Evolutionary conservation across 768 basidiomycete genomes (phyloP), one percentile per base, ranked within the genome.

Genomic region (Trametes meyenii): DNA sequence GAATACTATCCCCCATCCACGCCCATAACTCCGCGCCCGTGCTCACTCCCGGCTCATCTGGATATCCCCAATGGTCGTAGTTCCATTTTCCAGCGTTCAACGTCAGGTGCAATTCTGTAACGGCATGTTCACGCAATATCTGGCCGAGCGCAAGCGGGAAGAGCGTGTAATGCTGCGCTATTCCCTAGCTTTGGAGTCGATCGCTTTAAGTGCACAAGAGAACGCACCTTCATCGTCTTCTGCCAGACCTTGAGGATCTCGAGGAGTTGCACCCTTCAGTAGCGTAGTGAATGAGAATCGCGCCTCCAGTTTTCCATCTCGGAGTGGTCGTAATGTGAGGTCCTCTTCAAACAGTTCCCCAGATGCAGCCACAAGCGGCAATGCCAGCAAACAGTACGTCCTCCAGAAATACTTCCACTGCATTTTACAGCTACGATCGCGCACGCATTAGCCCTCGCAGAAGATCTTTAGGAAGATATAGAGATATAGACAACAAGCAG

Each of bases 71-170:
- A 24, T 82, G 76, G 44, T 85, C 83, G 65, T 94, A 94, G 70
- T 91, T 83, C 96, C 96, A 98, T 67, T 87, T 89, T 19, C 96
- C 96, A 13, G 95, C 88, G 56, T 96, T 96, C 40, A 98, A 80
- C 11, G 89, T 88, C 7, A 98, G 83, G 68, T 96, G 92, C 21
- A 98, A 80, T 65, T 96, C 93, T 0, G 93, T 87, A 23, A 96
- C 85, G 0, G 88, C 86, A 72, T 96, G 91, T 73, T 90, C 85
- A 58, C 88, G 86, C 19, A 98, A 79, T 39, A 98, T 88, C 69
- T 96, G 90, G 3, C 95, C 90, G 17, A 98, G 79, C 2, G 89
- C 81, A 16, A 96, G 83, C 0, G 96, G 95, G 63, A 97, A 93
- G 14, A 97, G 73, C 3, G 84, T 86, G 66, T 94, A 94, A 68